Conservation (phyloP, 768 basidiomycete species). For the Leucosporidium yakuticum region DNA sequence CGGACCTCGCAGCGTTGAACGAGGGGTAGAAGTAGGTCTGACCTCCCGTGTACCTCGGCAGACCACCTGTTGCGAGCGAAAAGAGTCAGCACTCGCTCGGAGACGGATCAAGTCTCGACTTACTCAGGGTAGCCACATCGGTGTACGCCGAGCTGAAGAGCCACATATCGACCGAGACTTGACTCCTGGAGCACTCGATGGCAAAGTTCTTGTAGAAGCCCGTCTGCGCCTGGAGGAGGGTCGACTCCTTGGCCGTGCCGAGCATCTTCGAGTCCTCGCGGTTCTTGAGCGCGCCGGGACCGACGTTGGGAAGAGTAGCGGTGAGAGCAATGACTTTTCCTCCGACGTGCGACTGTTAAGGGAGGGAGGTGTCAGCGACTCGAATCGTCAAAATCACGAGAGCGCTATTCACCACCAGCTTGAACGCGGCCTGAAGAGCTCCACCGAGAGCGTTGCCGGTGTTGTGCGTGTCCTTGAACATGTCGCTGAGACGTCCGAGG, state of each 20-base stretch:
- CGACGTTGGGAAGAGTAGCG: conserved; percentile 76
- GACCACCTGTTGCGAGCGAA: conserved; percentile 55
- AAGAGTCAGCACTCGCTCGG: neutral
- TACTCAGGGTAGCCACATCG: conserved; percentile 88
- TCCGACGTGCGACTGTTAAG: conserved; percentile 70
- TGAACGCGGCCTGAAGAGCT: conserved; percentile 90
- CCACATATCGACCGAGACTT: conserved; percentile 99
- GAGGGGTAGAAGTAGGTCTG: conserved; percentile 98
- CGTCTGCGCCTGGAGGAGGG: conserved; percentile 82
- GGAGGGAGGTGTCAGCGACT: neutral
- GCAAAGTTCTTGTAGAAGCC: conserved; percentile 98
- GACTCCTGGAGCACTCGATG: conserved; percentile 93
- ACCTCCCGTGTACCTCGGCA: conserved; percentile 95
- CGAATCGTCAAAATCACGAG: neutral
- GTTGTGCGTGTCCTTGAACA: conserved; percentile 89
- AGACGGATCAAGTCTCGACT: conserved; percentile 31
- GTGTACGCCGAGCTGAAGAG: conserved; percentile 88
- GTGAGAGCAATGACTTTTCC: conserved; percentile 88
- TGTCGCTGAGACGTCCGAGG: conserved; percentile 77
- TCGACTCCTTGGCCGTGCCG: conserved; percentile 92
- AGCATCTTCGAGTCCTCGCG: conserved; percentile 93
- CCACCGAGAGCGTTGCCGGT: conserved; percentile 92
- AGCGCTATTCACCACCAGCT: conserved; percentile 64
- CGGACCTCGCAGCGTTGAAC: conserved; percentile 87
- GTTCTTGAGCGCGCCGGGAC: conserved; percentile 87